Evolutionary conservation across 345 rosid genomes (phyloP).

Genomic region (Odontarrhena argentea): DNA sequence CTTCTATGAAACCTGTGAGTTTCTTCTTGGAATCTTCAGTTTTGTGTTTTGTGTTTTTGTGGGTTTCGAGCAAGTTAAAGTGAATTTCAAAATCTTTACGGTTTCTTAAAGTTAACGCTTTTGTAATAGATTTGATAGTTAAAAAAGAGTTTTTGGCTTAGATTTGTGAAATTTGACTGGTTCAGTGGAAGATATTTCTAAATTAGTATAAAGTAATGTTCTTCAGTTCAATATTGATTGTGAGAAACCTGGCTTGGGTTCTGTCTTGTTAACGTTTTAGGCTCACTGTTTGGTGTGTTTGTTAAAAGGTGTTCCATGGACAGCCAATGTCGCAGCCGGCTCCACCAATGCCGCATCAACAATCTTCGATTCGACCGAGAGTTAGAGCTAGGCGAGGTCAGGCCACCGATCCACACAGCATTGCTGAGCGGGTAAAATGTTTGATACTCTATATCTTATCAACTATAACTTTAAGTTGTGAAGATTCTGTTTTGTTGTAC

Average conservation of each 20-base stretch:
- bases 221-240: not conserved
- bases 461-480: not conserved
- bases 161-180: conserved; percentile 10
- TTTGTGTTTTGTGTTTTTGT: conserved; percentile 26
- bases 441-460: not conserved
- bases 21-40: not conserved
- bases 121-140: not conserved
- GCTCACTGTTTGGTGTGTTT: conserved; percentile 6
- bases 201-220: not conserved
- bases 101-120: conserved; percentile 12
- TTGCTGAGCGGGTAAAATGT: conserved; percentile 80
- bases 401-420: conserved; percentile 99
- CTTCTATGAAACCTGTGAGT: conserved; percentile 77
- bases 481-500: not conserved
- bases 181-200: not conserved
- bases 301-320: conserved; percentile 80
- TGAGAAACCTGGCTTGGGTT: not conserved
- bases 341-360: conserved; percentile 87
- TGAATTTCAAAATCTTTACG: not conserved
- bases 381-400: conserved; percentile 99
- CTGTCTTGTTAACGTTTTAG: not conserved
- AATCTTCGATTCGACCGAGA: conserved; percentile 84
- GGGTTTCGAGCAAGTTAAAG: conserved; percentile 4
- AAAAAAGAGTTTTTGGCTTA: not conserved
- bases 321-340: conserved; percentile 76